Conservation (phyloP, 1,284 basidiomycete species). For the Pseudozyma flocculosa region DNA sequence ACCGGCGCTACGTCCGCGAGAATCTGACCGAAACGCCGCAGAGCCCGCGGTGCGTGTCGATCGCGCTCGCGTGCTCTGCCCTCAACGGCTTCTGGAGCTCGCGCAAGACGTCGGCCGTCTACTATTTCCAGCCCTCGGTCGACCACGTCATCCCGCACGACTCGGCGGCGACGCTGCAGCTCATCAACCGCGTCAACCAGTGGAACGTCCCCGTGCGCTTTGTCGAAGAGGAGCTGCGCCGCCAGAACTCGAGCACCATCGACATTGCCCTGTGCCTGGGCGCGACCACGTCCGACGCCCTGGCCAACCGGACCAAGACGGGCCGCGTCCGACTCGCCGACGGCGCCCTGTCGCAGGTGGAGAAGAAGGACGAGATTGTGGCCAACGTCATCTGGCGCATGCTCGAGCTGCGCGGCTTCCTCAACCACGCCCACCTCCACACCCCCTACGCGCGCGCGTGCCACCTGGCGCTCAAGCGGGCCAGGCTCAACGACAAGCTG, state of each 20-base stretch:
- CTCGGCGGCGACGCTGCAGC: constrained; percentile 74
- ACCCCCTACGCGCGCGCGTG: constrained; percentile 82
- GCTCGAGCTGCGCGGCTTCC: constrained; percentile 92
- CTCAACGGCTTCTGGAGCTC: constrained; percentile 53
- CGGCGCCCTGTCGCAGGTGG: constrained; percentile 62
- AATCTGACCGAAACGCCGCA: constrained; percentile 86
- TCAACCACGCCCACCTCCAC: constrained; percentile 81
- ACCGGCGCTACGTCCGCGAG: constrained; percentile 90
- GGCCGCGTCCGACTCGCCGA: constrained; percentile 29
- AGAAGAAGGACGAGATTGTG: constrained; percentile 97
- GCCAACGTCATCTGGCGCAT: constrained; percentile 98
- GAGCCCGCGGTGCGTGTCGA: constrained; percentile 82
- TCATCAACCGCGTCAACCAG: constrained; percentile 82
- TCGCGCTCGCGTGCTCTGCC: constrained; percentile 59
- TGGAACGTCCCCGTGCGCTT: constrained; percentile 87
- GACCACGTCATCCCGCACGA: constrained; percentile 48
- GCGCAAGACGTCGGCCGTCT: constrained; percentile 49
- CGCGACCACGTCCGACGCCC: constrained; percentile 65
- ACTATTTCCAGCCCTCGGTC: constrained; percentile 44
- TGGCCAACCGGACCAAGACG: constrained; percentile 47
- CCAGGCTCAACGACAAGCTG: constrained; percentile 93
- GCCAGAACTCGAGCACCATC: constrained; percentile 97
- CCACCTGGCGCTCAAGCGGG: constrained; percentile 73
- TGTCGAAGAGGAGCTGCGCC: constrained; percentile 89
- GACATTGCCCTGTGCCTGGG: constrained; percentile 93